Base-by-base conservation (phyloP, 1,284 basidiomycete species). In the Microbotryum scabiosae region DNA sequence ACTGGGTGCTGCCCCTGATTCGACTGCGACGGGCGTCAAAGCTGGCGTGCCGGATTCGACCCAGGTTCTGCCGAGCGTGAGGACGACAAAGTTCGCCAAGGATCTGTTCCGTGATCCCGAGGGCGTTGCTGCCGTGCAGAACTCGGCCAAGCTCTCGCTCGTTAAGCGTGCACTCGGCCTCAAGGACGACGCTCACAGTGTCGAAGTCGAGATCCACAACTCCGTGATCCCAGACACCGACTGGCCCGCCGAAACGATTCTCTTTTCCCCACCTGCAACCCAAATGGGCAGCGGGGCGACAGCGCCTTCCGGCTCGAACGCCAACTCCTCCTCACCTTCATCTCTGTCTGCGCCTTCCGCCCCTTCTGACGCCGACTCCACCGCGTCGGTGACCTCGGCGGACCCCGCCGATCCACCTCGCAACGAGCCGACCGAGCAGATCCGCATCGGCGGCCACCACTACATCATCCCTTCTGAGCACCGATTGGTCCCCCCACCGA, bases 51-150 rank as follows among this genome's bases (percentile, higher is more conserved):
- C 65, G 3, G 62, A 67, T 45, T 32, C 36, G 23, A 56, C 51
- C 23, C 55, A 25, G 12, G 26, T 44, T 10, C 25, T 67, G 16
- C 66, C 67, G 32, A 52, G 43, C 5, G 65, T 62, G 45, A 47
- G 68, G 30, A 64, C 64, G 57, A 69, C 65, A 5, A 51, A 57
- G 55, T 65, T 68, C 28, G 68, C 66, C 10, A 69, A 69, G 58
- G 68, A 68, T 45, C 49, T 69, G 8, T 67, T 64, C 57, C 54
- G 68, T 9, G 68, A 69, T 48, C 68, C 68, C 3, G 49, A 30
- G 41, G 66, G 64, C 41, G 61, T 68, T 7, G 54, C 32, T 14
- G 63, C 60, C 5, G 63, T 65, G 0, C 52, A 67, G 36, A 49
- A 43, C 25, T 53, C 53, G 16, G n/a, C 44, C n/a, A n/a, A 52